phyloP scores from a whole-genome alignment of 345 rosid genomes.

The Salix viminalis region DNA sequence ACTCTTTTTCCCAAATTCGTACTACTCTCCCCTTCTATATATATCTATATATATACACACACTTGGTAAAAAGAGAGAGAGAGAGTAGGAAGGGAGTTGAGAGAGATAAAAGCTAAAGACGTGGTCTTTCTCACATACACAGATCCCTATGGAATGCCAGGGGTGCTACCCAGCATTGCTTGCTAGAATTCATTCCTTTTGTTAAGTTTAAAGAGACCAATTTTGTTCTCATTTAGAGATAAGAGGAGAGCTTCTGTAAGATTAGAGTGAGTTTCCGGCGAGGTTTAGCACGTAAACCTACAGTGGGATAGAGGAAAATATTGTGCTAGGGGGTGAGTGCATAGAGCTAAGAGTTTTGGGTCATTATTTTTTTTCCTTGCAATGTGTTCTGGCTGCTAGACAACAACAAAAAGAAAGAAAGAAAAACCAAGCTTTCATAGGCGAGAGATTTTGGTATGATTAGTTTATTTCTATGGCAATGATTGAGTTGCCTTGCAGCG shows the following conservation, averaged over 20 bases:
- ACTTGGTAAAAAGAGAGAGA: not conserved
- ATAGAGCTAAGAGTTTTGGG: conserved; percentile 15
- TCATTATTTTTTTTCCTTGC: not conserved
- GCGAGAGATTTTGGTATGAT: conserved; percentile 34
- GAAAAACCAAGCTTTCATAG: conserved; percentile 16
- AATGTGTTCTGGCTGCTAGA: not conserved
- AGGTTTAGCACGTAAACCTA: too few relatives aligned
- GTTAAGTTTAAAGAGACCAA: conserved; percentile 51
- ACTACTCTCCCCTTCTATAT: too few relatives aligned
- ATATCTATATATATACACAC: too few relatives aligned
- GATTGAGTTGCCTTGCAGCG: conserved; percentile 37
- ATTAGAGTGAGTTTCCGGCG: too few relatives aligned
- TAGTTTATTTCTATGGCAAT: conserved; percentile 36
- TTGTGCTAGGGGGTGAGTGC: conserved; percentile 9
- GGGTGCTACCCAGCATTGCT: conserved; percentile 55
- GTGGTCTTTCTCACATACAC: conserved; percentile 27
- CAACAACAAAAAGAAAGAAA: conserved; percentile 8
- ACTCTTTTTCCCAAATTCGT: too few relatives aligned
- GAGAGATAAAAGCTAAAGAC: conserved; percentile 5
- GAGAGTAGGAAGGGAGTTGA: not conserved
- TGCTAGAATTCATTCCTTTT: conserved; percentile 46
- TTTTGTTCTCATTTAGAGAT: conserved; percentile 26
- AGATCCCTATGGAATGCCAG: conserved; percentile 48
- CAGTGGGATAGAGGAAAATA: conserved; percentile 1
- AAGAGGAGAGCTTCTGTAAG: not conserved